Evolutionary conservation across 176 grass and related monocot species (phyloP).

Genomic region (Triticum turgidum): DNA sequence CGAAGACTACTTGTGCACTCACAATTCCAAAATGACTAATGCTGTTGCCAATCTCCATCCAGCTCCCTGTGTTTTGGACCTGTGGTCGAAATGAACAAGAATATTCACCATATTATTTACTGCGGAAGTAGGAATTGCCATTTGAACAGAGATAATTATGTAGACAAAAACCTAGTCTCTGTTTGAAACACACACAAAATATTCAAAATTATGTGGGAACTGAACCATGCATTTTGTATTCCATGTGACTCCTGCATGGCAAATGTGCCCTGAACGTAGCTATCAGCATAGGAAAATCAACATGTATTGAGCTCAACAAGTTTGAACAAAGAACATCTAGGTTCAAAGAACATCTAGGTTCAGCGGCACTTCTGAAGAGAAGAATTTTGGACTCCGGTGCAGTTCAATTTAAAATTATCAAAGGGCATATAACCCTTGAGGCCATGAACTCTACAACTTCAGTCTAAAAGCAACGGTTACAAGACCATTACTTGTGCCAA

Average conservation of each 20-base stretch:
- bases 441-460: neutral
- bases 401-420: neutral
- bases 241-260: neutral
- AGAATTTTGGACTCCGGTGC: neutral
- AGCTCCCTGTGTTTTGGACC: conserved; percentile 91
- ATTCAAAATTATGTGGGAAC: neutral
- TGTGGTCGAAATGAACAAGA: conserved; percentile 28
- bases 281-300: neutral
- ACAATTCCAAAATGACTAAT: conserved; percentile 95
- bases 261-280: neutral
- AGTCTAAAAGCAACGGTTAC: neutral
- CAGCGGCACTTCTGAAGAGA: neutral
- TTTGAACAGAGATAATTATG: conserved; percentile 4
- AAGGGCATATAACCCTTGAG: neutral
- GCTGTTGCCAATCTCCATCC: conserved; percentile 99
- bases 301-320: neutral
- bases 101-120: neutral
- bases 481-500: neutral
- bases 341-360: conserved; percentile 13
- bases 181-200: neutral
- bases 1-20: conserved; percentile 92
- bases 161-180: neutral
- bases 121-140: neutral
- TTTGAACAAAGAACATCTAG: conserved; percentile 11
- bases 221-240: neutral